Evolutionary conservation across 148 eudicot species (phyloP).

Genomic region (Diospyros lotus): DNA sequence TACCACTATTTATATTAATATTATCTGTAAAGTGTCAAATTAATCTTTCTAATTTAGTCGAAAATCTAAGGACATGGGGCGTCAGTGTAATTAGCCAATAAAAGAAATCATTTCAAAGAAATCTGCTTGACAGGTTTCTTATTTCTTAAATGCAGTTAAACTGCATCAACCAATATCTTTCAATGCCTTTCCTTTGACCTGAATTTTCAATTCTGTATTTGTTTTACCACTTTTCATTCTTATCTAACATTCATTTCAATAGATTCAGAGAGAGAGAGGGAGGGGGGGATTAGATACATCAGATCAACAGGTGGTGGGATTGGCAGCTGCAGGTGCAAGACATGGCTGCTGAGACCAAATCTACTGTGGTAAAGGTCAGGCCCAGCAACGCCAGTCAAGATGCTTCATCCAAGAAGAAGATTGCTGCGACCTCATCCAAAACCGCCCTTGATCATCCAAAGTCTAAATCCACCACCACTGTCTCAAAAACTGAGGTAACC

Average conservation of each 20-base stretch:
- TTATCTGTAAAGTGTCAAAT: no score
- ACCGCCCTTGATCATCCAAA: constrained; percentile 32
- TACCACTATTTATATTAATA: no score
- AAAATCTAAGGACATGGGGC: no score
- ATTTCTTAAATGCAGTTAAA: neutral
- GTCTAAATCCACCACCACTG: constrained; percentile 25
- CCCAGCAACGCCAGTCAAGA: constrained; percentile 16
- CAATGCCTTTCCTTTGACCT: neutral
- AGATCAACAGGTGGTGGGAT: neutral
- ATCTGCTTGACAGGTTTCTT: no score
- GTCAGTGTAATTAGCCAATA: no score
- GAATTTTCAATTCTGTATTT: neutral
- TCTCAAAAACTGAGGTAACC: constrained; percentile 55
- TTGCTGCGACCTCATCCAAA: constrained; percentile 27
- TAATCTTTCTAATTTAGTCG: no score
- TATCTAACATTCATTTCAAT: no score
- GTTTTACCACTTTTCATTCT: neutral
- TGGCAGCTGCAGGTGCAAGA: neutral
- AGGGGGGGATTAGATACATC: neutral
- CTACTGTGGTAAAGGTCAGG: constrained; percentile 24
- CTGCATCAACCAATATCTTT: neutral
- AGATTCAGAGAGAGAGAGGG: neutral
- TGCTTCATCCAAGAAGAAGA: constrained; percentile 41
- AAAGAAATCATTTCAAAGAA: no score
- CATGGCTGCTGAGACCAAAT: constrained; percentile 38